These are phyloP conservation scores for Ceratocystis cacaofunesta DNA, from an alignment of 2,329 filamentous ascomycete genomes.

Conservation along the genomic window DNA sequence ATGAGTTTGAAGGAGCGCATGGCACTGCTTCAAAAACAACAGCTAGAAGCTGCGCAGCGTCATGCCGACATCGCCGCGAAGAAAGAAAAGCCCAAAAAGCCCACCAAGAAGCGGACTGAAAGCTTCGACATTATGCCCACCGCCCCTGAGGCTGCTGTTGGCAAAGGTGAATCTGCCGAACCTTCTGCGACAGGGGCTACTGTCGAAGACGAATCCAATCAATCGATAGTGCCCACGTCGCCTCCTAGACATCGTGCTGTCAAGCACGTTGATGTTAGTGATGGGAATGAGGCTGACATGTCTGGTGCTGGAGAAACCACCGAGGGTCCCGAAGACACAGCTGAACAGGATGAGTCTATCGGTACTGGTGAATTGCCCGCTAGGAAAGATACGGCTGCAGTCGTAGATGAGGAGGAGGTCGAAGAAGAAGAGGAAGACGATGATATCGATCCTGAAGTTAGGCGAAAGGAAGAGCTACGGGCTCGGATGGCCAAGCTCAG, in stretches of 20 bases:
- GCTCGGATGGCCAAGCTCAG: slow-evolving; percentile 98
- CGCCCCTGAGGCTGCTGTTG: slow-evolving; percentile 19
- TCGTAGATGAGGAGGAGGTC: slow-evolving; percentile 27
- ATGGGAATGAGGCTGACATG: slow-evolving; percentile 52
- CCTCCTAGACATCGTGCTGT: slow-evolving; percentile 32
- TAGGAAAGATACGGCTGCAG: not conserved
- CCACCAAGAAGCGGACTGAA: slow-evolving; percentile 47
- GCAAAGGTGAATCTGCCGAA: slow-evolving; percentile 33
- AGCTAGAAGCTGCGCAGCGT: slow-evolving; percentile 72
- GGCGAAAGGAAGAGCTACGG: slow-evolving; percentile 71
- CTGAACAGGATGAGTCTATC: slow-evolving; percentile 55
- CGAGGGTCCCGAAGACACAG: slow-evolving; percentile 44
- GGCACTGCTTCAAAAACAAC: slow-evolving; percentile 82
- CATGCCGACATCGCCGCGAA: slow-evolving; percentile 64
- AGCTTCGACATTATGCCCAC: slow-evolving; percentile 27
- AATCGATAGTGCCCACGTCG: slow-evolving; percentile 34
- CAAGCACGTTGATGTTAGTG: slow-evolving; percentile 29
- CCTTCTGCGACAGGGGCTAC: slow-evolving; percentile 32
- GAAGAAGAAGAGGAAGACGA: slow-evolving; percentile 57
- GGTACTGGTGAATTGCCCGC: slow-evolving; percentile 49
- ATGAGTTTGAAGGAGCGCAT: slow-evolving; percentile 91
- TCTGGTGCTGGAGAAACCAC: slow-evolving; percentile 50
- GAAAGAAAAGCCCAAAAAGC: slow-evolving; percentile 75
- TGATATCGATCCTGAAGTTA: slow-evolving; percentile 73
- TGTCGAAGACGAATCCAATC: slow-evolving; percentile 28